Percentiles rank a stretch among this genome's conserved stretches.
These are phyloP conservation scores for Mucor saturninus DNA, from an alignment of 371 early-diverging fungal species.

Conservation along the genomic window DNA sequence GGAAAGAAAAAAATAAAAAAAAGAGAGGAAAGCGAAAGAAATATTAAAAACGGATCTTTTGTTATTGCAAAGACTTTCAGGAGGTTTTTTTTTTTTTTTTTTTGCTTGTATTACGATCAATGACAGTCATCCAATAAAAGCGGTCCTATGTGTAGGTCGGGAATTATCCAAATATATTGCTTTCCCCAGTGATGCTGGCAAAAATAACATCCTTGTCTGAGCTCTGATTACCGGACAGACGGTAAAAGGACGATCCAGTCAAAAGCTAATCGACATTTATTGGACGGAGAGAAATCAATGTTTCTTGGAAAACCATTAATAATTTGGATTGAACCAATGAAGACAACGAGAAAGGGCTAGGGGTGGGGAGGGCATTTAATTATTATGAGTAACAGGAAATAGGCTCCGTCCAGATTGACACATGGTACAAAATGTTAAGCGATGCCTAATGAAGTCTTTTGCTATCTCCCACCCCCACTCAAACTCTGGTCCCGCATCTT, in stretches of 20 bases:
- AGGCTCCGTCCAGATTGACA: no score
- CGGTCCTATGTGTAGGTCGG: background rate
- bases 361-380: background rate
- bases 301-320: no score
- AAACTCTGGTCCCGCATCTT: no score
- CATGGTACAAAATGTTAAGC: background rate
- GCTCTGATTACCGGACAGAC: no score
- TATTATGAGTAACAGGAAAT: no score
- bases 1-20: background rate
- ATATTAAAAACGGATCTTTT: background rate
- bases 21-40: background rate
- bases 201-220: no score
- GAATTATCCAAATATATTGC: background rate
- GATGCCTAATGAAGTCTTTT: background rate
- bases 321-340: no score
- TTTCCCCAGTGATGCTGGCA: background rate
- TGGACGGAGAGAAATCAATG: no score
- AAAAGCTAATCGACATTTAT: no score
- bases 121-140: background rate
- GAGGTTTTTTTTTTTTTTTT: background rate
- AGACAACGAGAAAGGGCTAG: background rate
- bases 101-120: background rate
- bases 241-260: no score
- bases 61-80: constrained; percentile 2
- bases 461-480: background rate